Evolutionary conservation across 1,284 basidiomycete genomes (phyloP).

Genomic region (Ceratobasidium sp.): DNA sequence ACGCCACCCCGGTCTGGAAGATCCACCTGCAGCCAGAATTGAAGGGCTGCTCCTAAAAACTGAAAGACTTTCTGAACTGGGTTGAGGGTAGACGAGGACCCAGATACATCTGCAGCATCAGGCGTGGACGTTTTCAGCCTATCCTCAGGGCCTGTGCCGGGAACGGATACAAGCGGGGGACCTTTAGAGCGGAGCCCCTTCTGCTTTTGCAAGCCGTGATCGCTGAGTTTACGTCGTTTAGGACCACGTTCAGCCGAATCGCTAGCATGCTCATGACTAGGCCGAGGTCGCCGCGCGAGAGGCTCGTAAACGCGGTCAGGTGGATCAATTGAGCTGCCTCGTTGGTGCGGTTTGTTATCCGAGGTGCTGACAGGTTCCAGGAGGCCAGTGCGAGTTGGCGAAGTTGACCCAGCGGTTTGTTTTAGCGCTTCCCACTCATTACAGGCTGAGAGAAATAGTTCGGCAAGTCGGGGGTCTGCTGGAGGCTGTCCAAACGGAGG

Average conservation of each 20-base stretch:
- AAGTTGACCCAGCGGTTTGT: background rate
- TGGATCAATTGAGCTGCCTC: slow-evolving; percentile 4
- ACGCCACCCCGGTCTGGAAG: slow-evolving; percentile 27
- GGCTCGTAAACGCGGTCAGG: slow-evolving; percentile 20
- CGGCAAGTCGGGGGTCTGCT: background rate
- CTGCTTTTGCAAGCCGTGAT: background rate
- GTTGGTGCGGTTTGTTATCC: background rate
- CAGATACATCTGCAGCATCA: too few relatives aligned
- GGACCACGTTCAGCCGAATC: slow-evolving; percentile 18
- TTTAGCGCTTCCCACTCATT: slow-evolving; percentile 29
- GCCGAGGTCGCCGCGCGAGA: slow-evolving; percentile 25
- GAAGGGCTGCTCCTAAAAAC: background rate
- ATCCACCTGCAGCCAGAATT: slow-evolving; percentile 37
- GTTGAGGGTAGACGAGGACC: slow-evolving; percentile 3
- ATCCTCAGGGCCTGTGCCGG: slow-evolving; percentile 3
- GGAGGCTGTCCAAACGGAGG: slow-evolving; percentile 17
- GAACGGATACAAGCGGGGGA: slow-evolving; percentile 14
- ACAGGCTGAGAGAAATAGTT: slow-evolving; percentile 14
- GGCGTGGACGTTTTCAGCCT: background rate
- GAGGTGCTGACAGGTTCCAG: background rate
- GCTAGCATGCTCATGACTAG: background rate
- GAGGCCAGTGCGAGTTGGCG: background rate
- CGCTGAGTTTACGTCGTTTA: slow-evolving; percentile 23
- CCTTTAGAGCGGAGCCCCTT: slow-evolving; percentile 22
- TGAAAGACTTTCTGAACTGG: slow-evolving; percentile 13